Evolutionary conservation across 164 flowering plant species (phyloP), one percentile per base, ranked within the genome.

Genomic region (Magnolia officinalis): DNA sequence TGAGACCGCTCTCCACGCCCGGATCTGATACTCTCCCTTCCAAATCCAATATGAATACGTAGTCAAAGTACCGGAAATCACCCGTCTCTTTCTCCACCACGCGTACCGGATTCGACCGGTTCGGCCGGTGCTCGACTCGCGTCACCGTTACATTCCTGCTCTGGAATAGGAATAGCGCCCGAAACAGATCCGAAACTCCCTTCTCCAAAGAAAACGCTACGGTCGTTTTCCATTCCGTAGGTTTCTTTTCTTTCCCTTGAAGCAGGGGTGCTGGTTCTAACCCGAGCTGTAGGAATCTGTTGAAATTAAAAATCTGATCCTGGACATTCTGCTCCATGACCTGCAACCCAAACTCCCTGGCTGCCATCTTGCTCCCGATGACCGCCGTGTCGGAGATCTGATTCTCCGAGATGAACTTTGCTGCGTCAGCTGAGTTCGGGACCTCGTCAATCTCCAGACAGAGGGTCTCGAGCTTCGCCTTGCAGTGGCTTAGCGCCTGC

Each of bases 321-420:
- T 82, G 84, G 21, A 82, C 23, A 72, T 82, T 82, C 76, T 82
- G 67, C 14, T 82, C 79, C n/a, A 82, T 63, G n/a, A 79, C 70
- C 29, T 61, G 31, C 50, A 82, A 61, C 16, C 82, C 82, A 45
- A 82, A 82, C 23, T 82, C 84, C 37, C 67, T 79, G 1, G 78
- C 82, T 4, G 84, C 84, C 31, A 82, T 75, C 74, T 49, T 77
- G 80, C 82, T 79, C 0, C 84, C 82, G 23, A 82, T 82, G 50
- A 82, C 82, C 23, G 78, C 84, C 13, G 82, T 82, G 29, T 79
- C 80, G 45, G 52, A 1, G 69, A 82, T 71, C 55, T 74, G 50
- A 45, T 75, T 74, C 68, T 79, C 78, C 10, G 80, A 82, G 8
- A 82, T 8, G 74, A 24, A 79, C 18, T 68, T 58, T 0, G 80